Base-by-base conservation (phyloP, 2,329 filamentous ascomycete genomes). In the Aschersonia sp. region DNA sequence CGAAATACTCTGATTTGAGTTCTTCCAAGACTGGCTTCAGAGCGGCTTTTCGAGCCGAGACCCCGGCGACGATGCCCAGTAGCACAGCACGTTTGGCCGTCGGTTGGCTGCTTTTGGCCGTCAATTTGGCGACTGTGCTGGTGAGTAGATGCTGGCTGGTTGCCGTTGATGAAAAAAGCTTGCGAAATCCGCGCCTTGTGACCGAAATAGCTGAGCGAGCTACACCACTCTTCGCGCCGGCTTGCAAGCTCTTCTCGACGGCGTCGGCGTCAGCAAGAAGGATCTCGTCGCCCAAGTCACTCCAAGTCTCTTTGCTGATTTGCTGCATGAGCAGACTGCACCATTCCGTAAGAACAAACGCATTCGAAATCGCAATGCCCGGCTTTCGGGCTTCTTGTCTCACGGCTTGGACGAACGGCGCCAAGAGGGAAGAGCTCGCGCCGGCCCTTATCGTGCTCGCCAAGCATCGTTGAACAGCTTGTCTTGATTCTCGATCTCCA, bases 301-400 rank as follows among this genome's bases (percentile, higher is more conserved):
- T 74, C 82, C 81, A 88, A 42, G 76, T 62, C 8, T 73, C 60
- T 12, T 76, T 73, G 32, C 76, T 76, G 30, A 88, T 71, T 49
- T 83, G 74, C 57, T 89, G 81, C 55, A 95, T 76, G 45, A 95
- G 67, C 49, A 90, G 64, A 49, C 83, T 84, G 63, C 81, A 87
- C 90, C 90, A 98, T 63, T 95, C 87, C 11, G 92, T 74, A 55
- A 98, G 71, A 45, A 94, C 87, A 61, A 95, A 94, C 5, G 88
- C 85, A 64, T 81, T 94, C 42, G 76, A 78, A 12, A 84, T 69
- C 32, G 90, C 87, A 56, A 97, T 81, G 52, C 79, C 81, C 14
- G 75, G 69, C 62, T 94, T 95, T 52, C 77, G 73, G 11, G 82
- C 77, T 65, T 98, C 90, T 32, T 72, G 68, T 51, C 81, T 77